Base-by-base conservation (phyloP, 352 stramenopile species). In the Achlya hypogyna region DNA sequence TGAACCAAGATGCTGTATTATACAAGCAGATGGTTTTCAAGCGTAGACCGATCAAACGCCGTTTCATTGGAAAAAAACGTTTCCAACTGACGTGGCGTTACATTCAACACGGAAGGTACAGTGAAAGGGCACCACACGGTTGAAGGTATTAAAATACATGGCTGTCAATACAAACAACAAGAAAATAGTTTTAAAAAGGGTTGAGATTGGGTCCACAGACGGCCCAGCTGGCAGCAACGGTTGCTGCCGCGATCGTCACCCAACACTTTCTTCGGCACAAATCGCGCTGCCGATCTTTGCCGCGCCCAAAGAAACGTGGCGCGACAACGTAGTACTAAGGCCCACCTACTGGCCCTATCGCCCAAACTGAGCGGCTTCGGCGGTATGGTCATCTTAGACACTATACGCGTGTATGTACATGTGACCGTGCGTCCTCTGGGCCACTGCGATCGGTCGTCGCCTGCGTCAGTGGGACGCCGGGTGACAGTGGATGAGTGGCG, bases 61-160 rank as follows among this genome's bases (percentile, higher is more conserved):
- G 49, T 56, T 56, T 56, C 49, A 56, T 56, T 56, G 12, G 31
- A 56, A 38, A 56, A 56, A 56, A 56, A 56, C 49, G 49, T 49
- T 18, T 20, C 18, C 18, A 18, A 49, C 18, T 20, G 22, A 16
- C 25, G 25, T 10, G n/a, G 49, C 49, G 31, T 56, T 56, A 56
- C 49, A 10, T 10, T 12, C 8, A 49, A 49, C 25, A 16, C n/a
- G 31, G 49, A 31, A 38, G 49, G 49, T 56, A 56, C 31, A n/a
- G 31, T 20, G 10, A 12, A 56, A 20, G 25, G 31, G 49, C 25
- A 18, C 38, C 38, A 9, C 38, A 45, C 14, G 38, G 38, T 45
- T 45, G 38, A 45, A 45, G 38, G 12, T 10, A 45, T 10, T 10
- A 22, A 56, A 38, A 56, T 56, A 20, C 12, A 56, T n/a, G 4